phyloP scores from a whole-genome alignment of 2,329 filamentous ascomycete species.

The Penicillium carneum region DNA sequence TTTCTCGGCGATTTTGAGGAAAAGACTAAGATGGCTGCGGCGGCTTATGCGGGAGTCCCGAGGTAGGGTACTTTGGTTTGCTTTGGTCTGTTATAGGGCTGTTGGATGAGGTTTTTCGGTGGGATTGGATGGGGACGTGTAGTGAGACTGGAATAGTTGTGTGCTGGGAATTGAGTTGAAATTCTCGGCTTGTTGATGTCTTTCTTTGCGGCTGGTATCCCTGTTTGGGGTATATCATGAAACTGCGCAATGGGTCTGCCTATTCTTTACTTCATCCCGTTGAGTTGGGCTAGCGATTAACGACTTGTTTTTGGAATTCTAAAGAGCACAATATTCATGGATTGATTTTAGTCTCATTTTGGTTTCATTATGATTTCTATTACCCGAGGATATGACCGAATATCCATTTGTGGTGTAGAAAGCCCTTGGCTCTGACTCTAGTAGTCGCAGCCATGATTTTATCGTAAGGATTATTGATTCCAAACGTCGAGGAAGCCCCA shows the following conservation, averaged over 20 bases:
- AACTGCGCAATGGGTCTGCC: background rate
- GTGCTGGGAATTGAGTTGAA: background rate
- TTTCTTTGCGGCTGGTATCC: background rate
- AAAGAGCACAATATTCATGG: conserved; percentile 5
- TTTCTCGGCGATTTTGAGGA: conserved; percentile 65
- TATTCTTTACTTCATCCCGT: background rate
- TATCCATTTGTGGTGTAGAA: conserved; percentile 4
- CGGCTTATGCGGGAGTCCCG: conserved; percentile 58
- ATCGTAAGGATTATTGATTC: background rate
- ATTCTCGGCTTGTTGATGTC: conserved; percentile 32
- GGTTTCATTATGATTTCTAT: conserved; percentile 10
- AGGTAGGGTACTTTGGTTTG: conserved; percentile 53
- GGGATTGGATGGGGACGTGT: background rate
- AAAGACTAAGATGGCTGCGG: conserved; percentile 39
- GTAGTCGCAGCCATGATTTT: background rate
- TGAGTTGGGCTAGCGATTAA: conserved; percentile 1
- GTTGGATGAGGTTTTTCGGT: too few species aligned
- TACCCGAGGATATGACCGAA: background rate
- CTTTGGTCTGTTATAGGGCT: background rate
- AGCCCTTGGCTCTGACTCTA: background rate
- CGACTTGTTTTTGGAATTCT: background rate
- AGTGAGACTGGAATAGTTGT: too few species aligned
- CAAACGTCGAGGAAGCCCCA: background rate
- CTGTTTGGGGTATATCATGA: conserved; percentile 1
- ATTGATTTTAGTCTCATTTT: conserved; percentile 5